phyloP scores from a whole-genome alignment of 306 rosid species.

The Quercus rubra region DNA sequence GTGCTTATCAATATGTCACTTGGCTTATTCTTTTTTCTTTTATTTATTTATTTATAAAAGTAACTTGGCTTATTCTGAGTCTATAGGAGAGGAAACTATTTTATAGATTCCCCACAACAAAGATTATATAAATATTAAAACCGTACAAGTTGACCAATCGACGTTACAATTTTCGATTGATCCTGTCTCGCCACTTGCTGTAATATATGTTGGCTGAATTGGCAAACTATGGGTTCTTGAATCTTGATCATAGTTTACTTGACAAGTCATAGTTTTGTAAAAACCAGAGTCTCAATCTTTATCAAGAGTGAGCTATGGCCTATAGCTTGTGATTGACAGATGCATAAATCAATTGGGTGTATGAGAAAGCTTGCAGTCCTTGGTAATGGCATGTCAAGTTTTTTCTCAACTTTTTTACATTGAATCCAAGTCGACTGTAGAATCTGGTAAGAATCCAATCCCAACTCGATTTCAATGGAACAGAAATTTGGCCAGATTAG shows the following conservation, averaged over 20 bases:
- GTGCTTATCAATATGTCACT: no score
- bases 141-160: no score
- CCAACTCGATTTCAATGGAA: background rate
- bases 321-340: no score
- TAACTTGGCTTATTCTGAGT: no score
- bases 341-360: no score
- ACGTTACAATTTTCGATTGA: no score
- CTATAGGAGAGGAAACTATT: no score
- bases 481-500: background rate
- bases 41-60: no score
- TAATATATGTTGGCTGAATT: background rate
- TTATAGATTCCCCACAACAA: no score
- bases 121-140: no score
- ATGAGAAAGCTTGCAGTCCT: background rate
- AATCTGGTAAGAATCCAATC: no score
- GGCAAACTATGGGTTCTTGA: background rate
- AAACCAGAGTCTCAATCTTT: background rate
- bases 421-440: background rate
- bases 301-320: background rate
- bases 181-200: background rate
- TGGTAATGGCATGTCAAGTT: background rate
- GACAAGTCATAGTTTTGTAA: background rate
- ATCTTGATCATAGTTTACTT: background rate
- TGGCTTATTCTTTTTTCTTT: no score
- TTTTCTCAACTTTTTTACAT: background rate